Percentiles rank a stretch among this genome's conserved stretches.
Evolutionary conservation across 2,329 filamentous ascomycete genomes (phyloP).

Genomic region (Drechslerella dactyloides): DNA sequence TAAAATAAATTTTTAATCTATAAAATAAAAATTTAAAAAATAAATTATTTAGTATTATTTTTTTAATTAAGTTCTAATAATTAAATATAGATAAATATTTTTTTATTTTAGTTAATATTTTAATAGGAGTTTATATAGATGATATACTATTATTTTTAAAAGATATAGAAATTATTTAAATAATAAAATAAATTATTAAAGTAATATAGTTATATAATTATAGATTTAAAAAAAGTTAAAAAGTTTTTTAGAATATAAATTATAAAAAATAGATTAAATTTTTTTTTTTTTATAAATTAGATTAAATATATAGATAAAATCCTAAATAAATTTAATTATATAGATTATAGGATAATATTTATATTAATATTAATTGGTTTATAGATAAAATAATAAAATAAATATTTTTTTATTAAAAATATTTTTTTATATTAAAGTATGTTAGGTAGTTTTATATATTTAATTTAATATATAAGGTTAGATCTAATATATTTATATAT

Average conservation of each 20-base stretch:
- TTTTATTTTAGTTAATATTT: no score
- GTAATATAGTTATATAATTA: no score
- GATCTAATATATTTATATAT: conserved; percentile 19
- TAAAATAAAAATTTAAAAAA: no score
- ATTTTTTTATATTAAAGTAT: no score
- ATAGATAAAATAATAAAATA: no score
- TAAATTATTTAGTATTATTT: no score
- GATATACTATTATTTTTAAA: no score
- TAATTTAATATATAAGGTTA: conserved; percentile 10
- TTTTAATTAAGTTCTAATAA: no score
- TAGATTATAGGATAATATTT: not conserved
- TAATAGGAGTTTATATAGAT: no score
- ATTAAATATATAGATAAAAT: conserved; percentile 5
- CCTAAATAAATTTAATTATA: conserved; percentile 2
- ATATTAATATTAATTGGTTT: not conserved
- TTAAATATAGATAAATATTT: no score
- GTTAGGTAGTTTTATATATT: not conserved
- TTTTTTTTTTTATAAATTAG: conserved; percentile 4
- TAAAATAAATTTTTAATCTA: not conserved
- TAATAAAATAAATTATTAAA: not conserved
- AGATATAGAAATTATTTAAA: no score
- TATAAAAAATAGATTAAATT: not conserved
- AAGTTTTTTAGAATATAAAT: conserved; percentile 11
- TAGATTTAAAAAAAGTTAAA: conserved; percentile 4
- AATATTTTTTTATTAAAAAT: no score